phyloP scores from a whole-genome alignment of 2,329 filamentous ascomycete species.

The Eutypa lata region DNA sequence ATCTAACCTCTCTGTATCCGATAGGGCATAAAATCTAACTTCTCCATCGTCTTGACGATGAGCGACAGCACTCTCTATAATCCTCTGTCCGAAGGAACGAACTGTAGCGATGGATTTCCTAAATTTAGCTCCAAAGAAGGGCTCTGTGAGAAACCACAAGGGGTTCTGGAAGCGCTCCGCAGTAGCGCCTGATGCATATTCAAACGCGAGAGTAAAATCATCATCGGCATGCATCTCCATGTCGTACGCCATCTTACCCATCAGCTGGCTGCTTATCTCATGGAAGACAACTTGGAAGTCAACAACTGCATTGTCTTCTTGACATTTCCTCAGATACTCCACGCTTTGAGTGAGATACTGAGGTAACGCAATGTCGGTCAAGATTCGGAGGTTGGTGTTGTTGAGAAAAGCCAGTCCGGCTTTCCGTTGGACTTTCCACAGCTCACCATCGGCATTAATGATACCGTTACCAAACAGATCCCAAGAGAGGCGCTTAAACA shows the following conservation, averaged over 20 bases:
- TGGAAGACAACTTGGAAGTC: slow-evolving; percentile 61
- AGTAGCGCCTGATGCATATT: slow-evolving; percentile 58
- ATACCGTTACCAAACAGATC: slow-evolving; percentile 65
- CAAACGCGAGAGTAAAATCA: slow-evolving; percentile 59
- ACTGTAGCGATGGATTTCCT: slow-evolving; percentile 47
- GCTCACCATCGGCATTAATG: slow-evolving; percentile 62
- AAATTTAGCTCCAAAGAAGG: slow-evolving; percentile 46
- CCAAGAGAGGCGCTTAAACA: slow-evolving; percentile 58
- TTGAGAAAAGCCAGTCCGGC: slow-evolving; percentile 60
- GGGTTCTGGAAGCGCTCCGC: slow-evolving; percentile 65
- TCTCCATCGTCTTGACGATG: slow-evolving; percentile 29
- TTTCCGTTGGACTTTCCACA: slow-evolving; percentile 62
- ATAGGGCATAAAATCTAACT: slow-evolving; percentile 4
- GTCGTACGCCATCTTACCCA: slow-evolving; percentile 67
- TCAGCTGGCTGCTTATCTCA: slow-evolving; percentile 62
- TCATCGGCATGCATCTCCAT: slow-evolving; percentile 65
- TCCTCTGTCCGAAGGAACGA: slow-evolving; percentile 52
- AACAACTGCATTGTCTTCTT: slow-evolving; percentile 30
- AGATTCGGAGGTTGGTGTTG: slow-evolving; percentile 51
- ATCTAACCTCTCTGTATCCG: slow-evolving; percentile 29
- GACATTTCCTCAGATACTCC: slow-evolving; percentile 31
- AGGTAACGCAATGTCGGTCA: slow-evolving; percentile 57
- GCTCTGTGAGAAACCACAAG: slow-evolving; percentile 57
- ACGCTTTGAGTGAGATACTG: slow-evolving; percentile 46
- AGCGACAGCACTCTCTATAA: slow-evolving; percentile 53